These are phyloP conservation scores for Lecanicillium sp. DNA, from an alignment of 2,329 filamentous ascomycete species.

Conservation along the genomic window DNA sequence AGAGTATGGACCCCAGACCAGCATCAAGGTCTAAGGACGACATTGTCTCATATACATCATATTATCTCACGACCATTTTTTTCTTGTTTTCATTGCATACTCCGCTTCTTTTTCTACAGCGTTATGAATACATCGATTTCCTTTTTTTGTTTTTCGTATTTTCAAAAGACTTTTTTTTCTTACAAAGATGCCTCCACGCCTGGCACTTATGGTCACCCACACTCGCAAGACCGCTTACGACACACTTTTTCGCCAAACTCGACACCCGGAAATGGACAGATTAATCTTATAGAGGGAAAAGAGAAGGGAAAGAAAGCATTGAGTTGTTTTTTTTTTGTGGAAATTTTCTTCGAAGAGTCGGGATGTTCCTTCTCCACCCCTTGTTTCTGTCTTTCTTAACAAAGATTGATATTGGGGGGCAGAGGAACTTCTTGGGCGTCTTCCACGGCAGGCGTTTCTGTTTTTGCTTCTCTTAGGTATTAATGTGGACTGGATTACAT, in stretches of 20 bases:
- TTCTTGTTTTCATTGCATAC: no score
- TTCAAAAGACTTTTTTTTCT: no score
- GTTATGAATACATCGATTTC: no score
- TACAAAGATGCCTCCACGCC: no score
- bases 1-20: constrained; percentile 27
- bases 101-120: no score
- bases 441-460: constrained; percentile 8
- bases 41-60: background rate
- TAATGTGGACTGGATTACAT: constrained; percentile 9
- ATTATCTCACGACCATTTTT: background rate
- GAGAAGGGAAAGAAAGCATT: constrained; percentile 5
- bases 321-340: constrained; percentile 3
- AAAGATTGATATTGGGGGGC: no score
- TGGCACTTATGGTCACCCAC: no score
- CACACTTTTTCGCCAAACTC: no score
- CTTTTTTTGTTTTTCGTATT: no score
- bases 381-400: constrained; percentile 6
- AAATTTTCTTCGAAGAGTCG: constrained; percentile 1
- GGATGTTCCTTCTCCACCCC: constrained; percentile 5
- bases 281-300: constrained; percentile 1
- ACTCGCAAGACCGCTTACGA: no score
- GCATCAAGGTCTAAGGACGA: constrained; percentile 19
- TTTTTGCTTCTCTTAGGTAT: constrained; percentile 8
- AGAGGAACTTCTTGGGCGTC: no score
- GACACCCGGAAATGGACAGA: constrained; percentile 5